Percentiles rank a stretch among this genome's conserved stretches.
Conservation (phyloP, 768 basidiomycete species). For the Naganishia onofrii region DNA sequence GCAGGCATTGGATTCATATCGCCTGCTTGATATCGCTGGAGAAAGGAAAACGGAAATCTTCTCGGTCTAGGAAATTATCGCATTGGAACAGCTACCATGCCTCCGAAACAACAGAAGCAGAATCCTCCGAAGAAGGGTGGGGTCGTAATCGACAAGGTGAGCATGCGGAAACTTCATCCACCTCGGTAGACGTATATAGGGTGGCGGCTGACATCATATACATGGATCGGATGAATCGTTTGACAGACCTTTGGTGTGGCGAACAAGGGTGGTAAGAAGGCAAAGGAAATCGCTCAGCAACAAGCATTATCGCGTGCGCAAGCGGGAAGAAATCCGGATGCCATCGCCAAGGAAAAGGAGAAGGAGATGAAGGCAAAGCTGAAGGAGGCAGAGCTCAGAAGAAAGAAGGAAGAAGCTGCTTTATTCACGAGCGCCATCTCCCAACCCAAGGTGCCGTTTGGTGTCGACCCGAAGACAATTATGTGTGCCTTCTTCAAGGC, state of each 20-base stretch:
- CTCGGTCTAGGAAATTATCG: background rate
- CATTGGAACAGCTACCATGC: conserved; percentile 24
- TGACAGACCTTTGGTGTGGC: conserved; percentile 55
- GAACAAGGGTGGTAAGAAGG: conserved; percentile 54
- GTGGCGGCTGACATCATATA: background rate
- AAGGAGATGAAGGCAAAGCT: conserved; percentile 53
- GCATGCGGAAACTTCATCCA: background rate
- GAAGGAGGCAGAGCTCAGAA: conserved; percentile 45
- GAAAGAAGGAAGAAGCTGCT: conserved; percentile 68
- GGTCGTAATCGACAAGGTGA: conserved; percentile 32
- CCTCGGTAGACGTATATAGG: too few species aligned
- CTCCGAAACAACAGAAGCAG: conserved; percentile 27
- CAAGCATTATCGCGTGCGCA: background rate
- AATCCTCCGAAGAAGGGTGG: conserved; percentile 18
- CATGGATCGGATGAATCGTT: background rate
- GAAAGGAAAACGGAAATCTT: background rate
- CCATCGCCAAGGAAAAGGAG: conserved; percentile 80
- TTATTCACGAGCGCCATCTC: conserved; percentile 61
- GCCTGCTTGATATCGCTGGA: background rate
- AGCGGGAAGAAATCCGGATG: background rate
- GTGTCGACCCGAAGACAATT: conserved; percentile 88
- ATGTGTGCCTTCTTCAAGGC: conserved; percentile 90
- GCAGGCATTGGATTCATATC: background rate
- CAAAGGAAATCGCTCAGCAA: conserved; percentile 60
- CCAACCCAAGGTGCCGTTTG: conserved; percentile 69